Base-by-base conservation (phyloP, 495 filamentous ascomycete species). In the Melanomma pulvis-pyrius region DNA sequence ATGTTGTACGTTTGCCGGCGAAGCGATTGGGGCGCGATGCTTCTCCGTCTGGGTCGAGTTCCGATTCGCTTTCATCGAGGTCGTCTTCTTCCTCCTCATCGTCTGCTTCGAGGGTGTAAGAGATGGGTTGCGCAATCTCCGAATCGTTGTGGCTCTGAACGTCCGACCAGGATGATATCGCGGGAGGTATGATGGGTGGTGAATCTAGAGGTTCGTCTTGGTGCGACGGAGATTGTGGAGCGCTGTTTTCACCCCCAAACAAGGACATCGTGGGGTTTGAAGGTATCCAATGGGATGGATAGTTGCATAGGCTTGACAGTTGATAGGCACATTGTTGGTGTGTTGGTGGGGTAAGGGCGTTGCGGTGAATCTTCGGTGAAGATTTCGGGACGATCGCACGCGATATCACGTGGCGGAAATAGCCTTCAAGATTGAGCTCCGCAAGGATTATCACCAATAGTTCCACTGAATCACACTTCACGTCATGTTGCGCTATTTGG, bases 1-100 rank as follows among this genome's bases (percentile, higher is more conserved):
- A 96, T 32, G 86, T 87, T 29, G 79, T 79, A 19, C 80, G 63
- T 0, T 78, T 64, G 7, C 90, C 91, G 7, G 61, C 44, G 51
- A 78, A 87, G 57, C 80, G 77, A 66, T 87, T 87, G 22, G 80
- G 80, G 15, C 85, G 82, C 19, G 48, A 54, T 26, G 3, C n/a
- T n/a, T 65, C 62, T 21, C 5, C n/a, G 19, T 50, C 52, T 2
- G 21, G 30, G 22, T 63, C 51, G 21, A 57, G 39, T 24, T 53
- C 49, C 4, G 54, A 50, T 44, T 44, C 39, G 39, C 39, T 44
- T n/a, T 44, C 39, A 17, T 44, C 39, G 39, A 44, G 39, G 13
- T 44, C 39, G 2, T n/a, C 17, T 15, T 44, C 39, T 2, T 44
- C 39, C 7, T 8, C 22, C 46, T 41, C 32, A 2, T 22, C 19